phyloP scores from a whole-genome alignment of 1,139 yeast species.

The Suhomyces maxii region DNA sequence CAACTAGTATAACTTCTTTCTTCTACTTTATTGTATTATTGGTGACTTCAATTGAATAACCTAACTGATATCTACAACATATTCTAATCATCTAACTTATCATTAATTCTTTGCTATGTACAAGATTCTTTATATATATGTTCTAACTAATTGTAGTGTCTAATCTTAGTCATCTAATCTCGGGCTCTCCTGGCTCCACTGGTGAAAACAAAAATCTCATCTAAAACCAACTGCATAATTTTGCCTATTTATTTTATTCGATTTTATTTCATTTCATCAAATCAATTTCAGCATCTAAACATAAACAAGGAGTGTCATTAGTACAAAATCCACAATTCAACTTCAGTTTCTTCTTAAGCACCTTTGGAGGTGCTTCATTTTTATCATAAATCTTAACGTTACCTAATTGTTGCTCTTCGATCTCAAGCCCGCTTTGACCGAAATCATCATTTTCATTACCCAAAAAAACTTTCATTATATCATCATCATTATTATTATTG shows the following conservation, averaged over 20 bases:
- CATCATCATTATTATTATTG: slow-evolving; percentile 7
- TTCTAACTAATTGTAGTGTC: no score
- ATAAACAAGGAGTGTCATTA: slow-evolving; percentile 42
- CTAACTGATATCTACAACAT: no score
- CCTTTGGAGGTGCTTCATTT: slow-evolving; percentile 10
- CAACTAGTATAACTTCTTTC: no score
- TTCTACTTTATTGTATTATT: no score
- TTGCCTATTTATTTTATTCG: not conserved
- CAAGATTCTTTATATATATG: no score
- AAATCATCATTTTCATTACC: slow-evolving; percentile 6
- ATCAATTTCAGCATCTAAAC: slow-evolving; percentile 33
- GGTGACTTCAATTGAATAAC: no score
- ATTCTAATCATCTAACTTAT: no score
- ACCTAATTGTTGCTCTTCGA: slow-evolving; percentile 16
- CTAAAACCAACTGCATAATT: not conserved
- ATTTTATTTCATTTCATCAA: slow-evolving; percentile 1
- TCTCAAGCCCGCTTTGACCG: slow-evolving; percentile 12
- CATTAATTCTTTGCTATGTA: no score
- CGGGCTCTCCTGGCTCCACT: no score
- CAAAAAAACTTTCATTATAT: slow-evolving; percentile 10
- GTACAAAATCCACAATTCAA: slow-evolving; percentile 45
- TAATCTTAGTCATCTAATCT: no score
- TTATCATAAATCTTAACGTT: slow-evolving; percentile 15
- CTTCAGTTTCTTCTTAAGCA: slow-evolving; percentile 17
- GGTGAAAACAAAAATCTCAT: no score